Conservation (phyloP, 2,329 filamentous ascomycete species). For the Fusarium redolens region DNA sequence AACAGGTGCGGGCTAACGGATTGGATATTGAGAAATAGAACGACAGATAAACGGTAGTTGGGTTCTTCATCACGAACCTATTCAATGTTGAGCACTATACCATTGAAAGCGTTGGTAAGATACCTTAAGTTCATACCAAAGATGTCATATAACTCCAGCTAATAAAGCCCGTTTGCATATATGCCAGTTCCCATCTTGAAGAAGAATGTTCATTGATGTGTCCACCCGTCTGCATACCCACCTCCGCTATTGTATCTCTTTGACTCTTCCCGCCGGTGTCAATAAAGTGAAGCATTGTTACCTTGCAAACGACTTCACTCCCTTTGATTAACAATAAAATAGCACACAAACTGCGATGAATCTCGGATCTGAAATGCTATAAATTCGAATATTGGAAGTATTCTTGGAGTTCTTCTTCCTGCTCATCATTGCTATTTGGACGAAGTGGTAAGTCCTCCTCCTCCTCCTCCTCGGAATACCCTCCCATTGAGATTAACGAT, state of each 20-base stretch:
- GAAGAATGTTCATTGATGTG: not conserved
- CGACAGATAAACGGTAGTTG: not conserved
- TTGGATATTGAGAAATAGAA: not conserved
- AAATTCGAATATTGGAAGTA: not conserved
- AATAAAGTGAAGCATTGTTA: constrained; percentile 8
- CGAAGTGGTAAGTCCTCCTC: not conserved
- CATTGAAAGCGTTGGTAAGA: not conserved
- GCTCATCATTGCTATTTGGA: not conserved
- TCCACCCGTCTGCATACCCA: not conserved
- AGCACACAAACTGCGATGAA: not conserved
- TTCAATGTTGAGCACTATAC: not conserved
- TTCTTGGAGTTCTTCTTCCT: not conserved
- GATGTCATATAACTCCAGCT: not conserved
- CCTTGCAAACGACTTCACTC: constrained; percentile 3
- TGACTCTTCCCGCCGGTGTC: constrained; percentile 11
- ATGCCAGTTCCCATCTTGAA: not conserved
- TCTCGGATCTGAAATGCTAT: not conserved
- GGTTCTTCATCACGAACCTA: not conserved
- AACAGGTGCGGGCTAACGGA: not conserved
- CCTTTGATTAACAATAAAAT: not conserved
- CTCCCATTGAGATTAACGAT: not conserved
- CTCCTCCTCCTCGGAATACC: not conserved
- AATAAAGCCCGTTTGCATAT: not conserved
- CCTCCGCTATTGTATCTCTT: not conserved
- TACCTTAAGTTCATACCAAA: not conserved